Evolutionary conservation across 2,329 filamentous ascomycete genomes (phyloP).

Genomic region (Colletotrichum karsti): DNA sequence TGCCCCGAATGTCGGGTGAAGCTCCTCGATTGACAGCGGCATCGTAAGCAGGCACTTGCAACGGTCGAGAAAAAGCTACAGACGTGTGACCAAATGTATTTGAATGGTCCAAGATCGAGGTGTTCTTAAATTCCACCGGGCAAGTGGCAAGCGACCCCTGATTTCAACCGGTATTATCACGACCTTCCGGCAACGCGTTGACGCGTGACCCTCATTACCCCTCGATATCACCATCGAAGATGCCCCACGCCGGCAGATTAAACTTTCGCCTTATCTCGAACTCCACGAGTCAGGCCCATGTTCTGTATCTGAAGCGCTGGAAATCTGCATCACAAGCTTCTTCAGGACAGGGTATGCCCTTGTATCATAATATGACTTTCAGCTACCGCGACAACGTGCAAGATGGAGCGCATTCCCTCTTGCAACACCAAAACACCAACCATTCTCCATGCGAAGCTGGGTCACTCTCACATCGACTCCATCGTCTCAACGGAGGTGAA

Average conservation of each 20-base stretch:
- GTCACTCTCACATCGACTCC: neutral
- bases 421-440: neutral
- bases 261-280: constrained; percentile 12
- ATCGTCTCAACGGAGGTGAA: neutral
- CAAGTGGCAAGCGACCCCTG: neutral
- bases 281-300: constrained; percentile 1
- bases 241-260: constrained; percentile 7
- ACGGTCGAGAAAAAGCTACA: too few relatives aligned
- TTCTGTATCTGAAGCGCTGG: neutral
- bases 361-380: neutral
- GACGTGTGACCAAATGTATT: too few relatives aligned
- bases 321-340: neutral
- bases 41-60: constrained; percentile 22
- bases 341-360: neutral
- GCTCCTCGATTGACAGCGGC: constrained; percentile 35
- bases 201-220: neutral
- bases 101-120: too few relatives aligned
- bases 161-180: neutral
- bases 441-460: too few relatives aligned
- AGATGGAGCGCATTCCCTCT: neutral
- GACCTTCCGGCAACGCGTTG: neutral
- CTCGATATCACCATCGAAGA: neutral
- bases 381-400: neutral
- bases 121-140: neutral
- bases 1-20: constrained; percentile 40